Conservation (phyloP, 305 asterid species). For the Petunia hybrid region DNA sequence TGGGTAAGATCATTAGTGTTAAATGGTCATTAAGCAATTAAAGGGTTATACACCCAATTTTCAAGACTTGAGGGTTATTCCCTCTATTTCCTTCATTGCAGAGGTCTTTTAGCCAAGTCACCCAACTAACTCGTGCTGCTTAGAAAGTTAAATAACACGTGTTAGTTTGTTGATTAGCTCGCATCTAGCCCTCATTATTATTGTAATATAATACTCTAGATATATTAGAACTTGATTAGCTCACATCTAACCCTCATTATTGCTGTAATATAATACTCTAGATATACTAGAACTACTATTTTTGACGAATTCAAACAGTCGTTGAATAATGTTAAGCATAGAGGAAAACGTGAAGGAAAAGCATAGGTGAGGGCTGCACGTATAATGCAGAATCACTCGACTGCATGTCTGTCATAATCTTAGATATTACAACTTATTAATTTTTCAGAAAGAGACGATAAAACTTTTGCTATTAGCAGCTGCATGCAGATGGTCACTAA, state of each 20-base stretch:
- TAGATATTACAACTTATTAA: not conserved
- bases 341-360: not conserved
- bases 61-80: too few species aligned
- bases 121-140: not conserved
- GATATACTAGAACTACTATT: not conserved
- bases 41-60: too few species aligned
- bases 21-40: too few species aligned
- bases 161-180: not conserved
- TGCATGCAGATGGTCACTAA: not conserved
- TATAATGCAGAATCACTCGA: not conserved
- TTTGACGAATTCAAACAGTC: constrained; percentile 1
- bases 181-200: not conserved
- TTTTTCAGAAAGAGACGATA: not conserved
- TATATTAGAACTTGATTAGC: not conserved
- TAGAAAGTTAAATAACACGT: not conserved
- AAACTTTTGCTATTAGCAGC: too few species aligned
- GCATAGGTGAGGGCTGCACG: not conserved
- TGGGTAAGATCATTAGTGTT: too few species aligned
- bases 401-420: not conserved
- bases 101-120: too few species aligned
- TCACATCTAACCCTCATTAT: not conserved
- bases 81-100: too few species aligned
- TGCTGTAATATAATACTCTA: not conserved
- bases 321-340: not conserved
- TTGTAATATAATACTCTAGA: not conserved